A percentile compares a stretch with the other conserved stretches of the same genome.
phyloP scores from a whole-genome alignment of 2,329 filamentous ascomycete genomes.

The Endocalyx cinctus region DNA sequence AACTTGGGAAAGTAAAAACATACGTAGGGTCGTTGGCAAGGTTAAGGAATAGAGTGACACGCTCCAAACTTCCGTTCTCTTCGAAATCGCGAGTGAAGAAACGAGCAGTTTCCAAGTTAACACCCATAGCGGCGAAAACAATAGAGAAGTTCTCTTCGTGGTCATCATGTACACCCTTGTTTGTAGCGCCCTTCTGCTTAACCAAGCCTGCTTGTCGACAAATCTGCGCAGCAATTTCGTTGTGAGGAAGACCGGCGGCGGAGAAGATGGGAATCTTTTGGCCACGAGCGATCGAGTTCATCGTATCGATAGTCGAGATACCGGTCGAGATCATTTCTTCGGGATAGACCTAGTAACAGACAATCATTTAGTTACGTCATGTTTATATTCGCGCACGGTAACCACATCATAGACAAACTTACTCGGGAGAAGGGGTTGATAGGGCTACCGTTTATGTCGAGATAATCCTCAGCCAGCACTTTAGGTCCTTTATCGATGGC shows the following conservation, averaged over 20 bases:
- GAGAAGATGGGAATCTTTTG: conserved; percentile 99
- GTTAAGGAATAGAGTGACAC: conserved; percentile 96
- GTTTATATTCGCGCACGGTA: no score
- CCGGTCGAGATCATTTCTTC: conserved; percentile 99
- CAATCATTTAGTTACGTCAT: no score
- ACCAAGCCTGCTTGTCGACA: conserved; percentile 95
- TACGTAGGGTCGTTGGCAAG: conserved; percentile 98
- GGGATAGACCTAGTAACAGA: conserved; percentile 98
- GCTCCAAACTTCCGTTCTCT: conserved; percentile 98
- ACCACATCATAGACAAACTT: no score
- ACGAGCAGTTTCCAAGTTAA: conserved; percentile 96
- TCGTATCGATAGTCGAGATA: conserved; percentile 98
- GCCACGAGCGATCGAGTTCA: conserved; percentile 96
- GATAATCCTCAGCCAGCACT: conserved; percentile 93
- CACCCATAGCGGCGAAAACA: conserved; percentile 99
- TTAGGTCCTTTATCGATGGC: conserved; percentile 99
- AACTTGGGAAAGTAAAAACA: conserved; percentile 34
- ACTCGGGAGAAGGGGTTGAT: conserved; percentile 98
- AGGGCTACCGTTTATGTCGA: conserved; percentile 97
- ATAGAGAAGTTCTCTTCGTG: conserved; percentile 99
- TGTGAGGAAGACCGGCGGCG: conserved; percentile 94
- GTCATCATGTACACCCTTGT: conserved; percentile 92
- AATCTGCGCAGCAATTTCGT: conserved; percentile 98
- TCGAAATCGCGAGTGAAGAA: conserved; percentile 99
- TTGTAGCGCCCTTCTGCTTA: conserved; percentile 68